Evolutionary conservation across 441 rosid genomes (phyloP).

Genomic region (Erodium chrysanthum): DNA sequence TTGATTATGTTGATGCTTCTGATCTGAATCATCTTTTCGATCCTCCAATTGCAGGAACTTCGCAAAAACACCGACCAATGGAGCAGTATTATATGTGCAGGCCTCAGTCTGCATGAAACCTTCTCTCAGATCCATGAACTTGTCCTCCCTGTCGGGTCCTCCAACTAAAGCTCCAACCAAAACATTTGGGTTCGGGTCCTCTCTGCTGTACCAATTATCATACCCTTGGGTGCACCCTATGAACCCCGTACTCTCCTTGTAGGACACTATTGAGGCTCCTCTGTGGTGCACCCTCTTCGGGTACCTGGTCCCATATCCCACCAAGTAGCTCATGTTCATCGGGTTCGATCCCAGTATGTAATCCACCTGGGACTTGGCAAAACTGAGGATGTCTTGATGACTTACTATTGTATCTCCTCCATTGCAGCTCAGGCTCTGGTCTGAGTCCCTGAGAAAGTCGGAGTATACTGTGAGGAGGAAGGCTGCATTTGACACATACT

Average conservation of each 20-base stretch:
- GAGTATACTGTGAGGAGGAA: conserved; percentile 20
- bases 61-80: conserved; percentile 81
- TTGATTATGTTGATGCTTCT: conserved; percentile 15
- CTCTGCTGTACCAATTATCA: conserved; percentile 60
- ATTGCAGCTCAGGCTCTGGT: conserved; percentile 27
- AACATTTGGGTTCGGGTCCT: conserved; percentile 66
- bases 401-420: conserved; percentile 26
- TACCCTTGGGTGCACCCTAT: conserved; percentile 96
- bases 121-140: conserved; percentile 49
- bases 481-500: conserved; percentile 23
- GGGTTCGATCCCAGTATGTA: conserved; percentile 80
- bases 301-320: conserved; percentile 62
- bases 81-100: conserved; percentile 91
- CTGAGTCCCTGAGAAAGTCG: conserved; percentile 7
- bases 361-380: conserved; percentile 72
- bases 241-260: conserved; percentile 63
- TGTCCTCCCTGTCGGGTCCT: conserved; percentile 46
- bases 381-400: conserved; percentile 39
- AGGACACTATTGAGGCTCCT: conserved; percentile 76
- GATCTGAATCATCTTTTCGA: conserved; percentile 21
- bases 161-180: conserved; percentile 80
- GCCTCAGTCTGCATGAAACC: conserved; percentile 42
- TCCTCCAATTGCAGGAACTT: conserved; percentile 26
- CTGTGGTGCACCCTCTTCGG: conserved; percentile 77
- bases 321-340: conserved; percentile 75